Conservation (phyloP, 371 early-diverging fungal species). For the Blakeslea trispora region DNA sequence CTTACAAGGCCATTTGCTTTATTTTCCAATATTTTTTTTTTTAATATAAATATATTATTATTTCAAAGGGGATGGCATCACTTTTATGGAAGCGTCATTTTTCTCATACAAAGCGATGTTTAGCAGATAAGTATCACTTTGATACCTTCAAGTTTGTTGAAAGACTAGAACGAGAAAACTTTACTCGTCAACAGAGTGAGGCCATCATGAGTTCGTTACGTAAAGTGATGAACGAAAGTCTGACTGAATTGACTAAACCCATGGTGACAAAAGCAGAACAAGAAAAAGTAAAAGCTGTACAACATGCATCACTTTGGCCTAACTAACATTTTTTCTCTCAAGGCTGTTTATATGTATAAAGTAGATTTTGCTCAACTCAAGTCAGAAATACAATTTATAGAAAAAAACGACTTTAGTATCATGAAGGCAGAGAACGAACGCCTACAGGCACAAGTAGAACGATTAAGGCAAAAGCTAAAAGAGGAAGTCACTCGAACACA, state of each 20-base stretch:
- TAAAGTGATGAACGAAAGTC: conserved; percentile 74
- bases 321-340: too few relatives aligned
- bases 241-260: conserved; percentile 60
- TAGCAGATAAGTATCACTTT: conserved; percentile 44
- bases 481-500: conserved; percentile 89
- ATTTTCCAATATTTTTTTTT: too few relatives aligned
- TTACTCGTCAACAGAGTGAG: conserved; percentile 73
- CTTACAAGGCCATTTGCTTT: too few relatives aligned
- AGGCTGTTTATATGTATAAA: conserved; percentile 84
- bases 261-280: conserved; percentile 83
- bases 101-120: not conserved
- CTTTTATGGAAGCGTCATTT: not conserved
- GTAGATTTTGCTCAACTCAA: conserved; percentile 91
- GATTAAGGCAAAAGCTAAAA: conserved; percentile 72
- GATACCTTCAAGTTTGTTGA: conserved; percentile 82
- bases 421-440: conserved; percentile 86
- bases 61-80: too few relatives aligned
- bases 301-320: not conserved
- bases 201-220: conserved; percentile 76
- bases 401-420: conserved; percentile 87
- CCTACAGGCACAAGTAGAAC: conserved; percentile 76
- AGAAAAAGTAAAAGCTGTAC: conserved; percentile 71
- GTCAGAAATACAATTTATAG: conserved; percentile 84
- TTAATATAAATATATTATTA: too few relatives aligned
- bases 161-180: conserved; percentile 74